Evolutionary conservation across 2,329 filamentous ascomycete genomes (phyloP).

Genomic region (Claviceps maximensis): DNA sequence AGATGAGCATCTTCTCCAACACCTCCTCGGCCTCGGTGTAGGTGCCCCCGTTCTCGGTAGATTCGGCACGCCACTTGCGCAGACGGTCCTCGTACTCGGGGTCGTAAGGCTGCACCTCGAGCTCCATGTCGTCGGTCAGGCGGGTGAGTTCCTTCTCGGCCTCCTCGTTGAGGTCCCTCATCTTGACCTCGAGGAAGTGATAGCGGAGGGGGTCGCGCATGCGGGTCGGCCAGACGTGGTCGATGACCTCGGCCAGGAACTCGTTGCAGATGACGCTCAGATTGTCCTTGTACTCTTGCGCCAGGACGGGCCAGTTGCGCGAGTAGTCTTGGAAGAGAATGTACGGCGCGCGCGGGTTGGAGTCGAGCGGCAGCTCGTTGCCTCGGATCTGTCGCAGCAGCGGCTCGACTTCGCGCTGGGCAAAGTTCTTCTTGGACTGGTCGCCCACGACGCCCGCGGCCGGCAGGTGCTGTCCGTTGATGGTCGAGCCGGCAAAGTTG

Average conservation of each 20-base stretch:
- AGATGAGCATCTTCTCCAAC: constrained; percentile 42
- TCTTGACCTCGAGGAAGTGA: constrained; percentile 35
- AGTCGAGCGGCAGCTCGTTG: constrained; percentile 38
- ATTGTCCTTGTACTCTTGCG: constrained; percentile 41
- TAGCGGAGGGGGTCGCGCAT: constrained; percentile 37
- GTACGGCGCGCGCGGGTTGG: constrained; percentile 38
- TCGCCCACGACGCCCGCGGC: constrained; percentile 19
- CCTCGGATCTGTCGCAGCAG: constrained; percentile 37
- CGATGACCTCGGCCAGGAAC: constrained; percentile 37
- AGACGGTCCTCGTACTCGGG: constrained; percentile 40
- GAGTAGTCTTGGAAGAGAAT: constrained; percentile 42
- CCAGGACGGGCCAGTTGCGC: constrained; percentile 37
- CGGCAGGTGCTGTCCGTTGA: constrained; percentile 12
- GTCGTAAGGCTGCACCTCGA: constrained; percentile 40
- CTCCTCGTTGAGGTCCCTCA: constrained; percentile 32
- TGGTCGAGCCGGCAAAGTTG: constrained; percentile 22
- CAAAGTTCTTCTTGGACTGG: constrained; percentile 33
- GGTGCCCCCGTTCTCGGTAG: constrained; percentile 28
- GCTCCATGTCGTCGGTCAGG: constrained; percentile 36
- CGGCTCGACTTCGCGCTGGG: constrained; percentile 33
- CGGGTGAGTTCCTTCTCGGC: constrained; percentile 33
- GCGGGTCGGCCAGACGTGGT: constrained; percentile 35
- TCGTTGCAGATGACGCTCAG: constrained; percentile 40
- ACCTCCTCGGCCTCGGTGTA: constrained; percentile 40
- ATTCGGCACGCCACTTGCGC: constrained; percentile 30